Conservation (phyloP, 2,329 filamentous ascomycete species). For the Atkinsonella texensis region DNA sequence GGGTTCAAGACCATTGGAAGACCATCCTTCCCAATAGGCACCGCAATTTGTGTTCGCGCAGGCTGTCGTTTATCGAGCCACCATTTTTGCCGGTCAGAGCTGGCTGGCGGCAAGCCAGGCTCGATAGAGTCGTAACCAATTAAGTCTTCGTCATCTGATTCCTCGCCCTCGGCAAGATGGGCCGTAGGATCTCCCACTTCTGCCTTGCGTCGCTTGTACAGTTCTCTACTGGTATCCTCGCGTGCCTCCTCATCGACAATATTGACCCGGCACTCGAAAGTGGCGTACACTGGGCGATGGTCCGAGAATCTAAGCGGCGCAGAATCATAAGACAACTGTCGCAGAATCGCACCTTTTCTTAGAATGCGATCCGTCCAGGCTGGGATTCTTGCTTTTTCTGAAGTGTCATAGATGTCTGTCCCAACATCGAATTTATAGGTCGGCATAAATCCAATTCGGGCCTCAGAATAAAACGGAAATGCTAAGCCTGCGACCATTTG, state of each 20-base stretch:
- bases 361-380: conserved; percentile 95
- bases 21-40: conserved; percentile 41
- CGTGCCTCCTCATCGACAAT: conserved; percentile 66
- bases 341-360: conserved; percentile 71
- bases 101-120: conserved; percentile 58
- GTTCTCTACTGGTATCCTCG: conserved; percentile 56
- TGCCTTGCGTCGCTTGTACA: conserved; percentile 59
- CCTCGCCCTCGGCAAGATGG: conserved; percentile 36
- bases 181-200: conserved; percentile 54
- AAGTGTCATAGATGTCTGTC: conserved; percentile 81
- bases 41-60: conserved; percentile 58
- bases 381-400: conserved; percentile 87
- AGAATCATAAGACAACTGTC: conserved; percentile 70
- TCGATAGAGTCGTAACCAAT: conserved; percentile 75
- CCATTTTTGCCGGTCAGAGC: conserved; percentile 58
- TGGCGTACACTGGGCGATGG: conserved; percentile 87
- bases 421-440: conserved; percentile 95
- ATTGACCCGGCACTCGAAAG: conserved; percentile 73
- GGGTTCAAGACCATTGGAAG: conserved; percentile 57
- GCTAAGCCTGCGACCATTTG: conserved; percentile 90
- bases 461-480: conserved; percentile 88
- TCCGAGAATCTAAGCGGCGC: conserved; percentile 84
- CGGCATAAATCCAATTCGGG: conserved; percentile 74
- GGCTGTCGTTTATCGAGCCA: conserved; percentile 61
- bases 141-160: conserved; percentile 66